Conservation (phyloP, 2,329 filamentous ascomycete species). For the Exophiala phaeomuriformis region DNA sequence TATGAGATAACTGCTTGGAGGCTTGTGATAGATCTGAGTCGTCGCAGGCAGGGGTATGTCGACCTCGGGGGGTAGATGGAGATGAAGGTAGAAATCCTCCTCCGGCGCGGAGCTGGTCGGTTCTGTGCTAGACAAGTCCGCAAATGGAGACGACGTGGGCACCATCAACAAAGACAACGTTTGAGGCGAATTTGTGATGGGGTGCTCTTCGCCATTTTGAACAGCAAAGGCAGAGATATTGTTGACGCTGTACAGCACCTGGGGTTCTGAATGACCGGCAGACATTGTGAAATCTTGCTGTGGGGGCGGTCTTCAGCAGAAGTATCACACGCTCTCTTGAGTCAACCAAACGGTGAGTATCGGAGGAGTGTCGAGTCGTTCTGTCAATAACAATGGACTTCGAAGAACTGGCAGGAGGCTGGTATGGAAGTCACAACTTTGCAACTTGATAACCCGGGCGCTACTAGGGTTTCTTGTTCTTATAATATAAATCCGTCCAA, state of each 20-base stretch:
- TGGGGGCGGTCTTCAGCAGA: neutral
- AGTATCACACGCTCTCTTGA: neutral
- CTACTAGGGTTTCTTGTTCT: neutral
- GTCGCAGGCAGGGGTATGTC: constrained; percentile 89
- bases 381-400: too few species aligned
- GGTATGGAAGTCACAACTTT: too few species aligned
- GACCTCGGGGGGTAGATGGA: constrained; percentile 88
- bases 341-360: neutral
- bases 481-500: neutral
- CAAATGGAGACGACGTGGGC: constrained; percentile 69
- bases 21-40: constrained; percentile 95
- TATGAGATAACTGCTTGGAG: constrained; percentile 85
- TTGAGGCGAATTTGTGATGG: constrained; percentile 76
- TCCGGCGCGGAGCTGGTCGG: constrained; percentile 53
- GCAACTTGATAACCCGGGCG: neutral
- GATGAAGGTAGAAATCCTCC: constrained; percentile 94
- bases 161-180: constrained; percentile 94
- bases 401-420: neutral
- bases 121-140: constrained; percentile 50
- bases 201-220: constrained; percentile 74
- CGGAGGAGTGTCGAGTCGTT: neutral
- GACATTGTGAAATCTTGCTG: constrained; percentile 22
- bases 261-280: constrained; percentile 48
- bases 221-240: constrained; percentile 90
- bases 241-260: constrained; percentile 54